Percentiles rank a stretch among this genome's conserved stretches.
phyloP scores from a whole-genome alignment of 176 grass and related monocot species.

The Musa beccarii region DNA sequence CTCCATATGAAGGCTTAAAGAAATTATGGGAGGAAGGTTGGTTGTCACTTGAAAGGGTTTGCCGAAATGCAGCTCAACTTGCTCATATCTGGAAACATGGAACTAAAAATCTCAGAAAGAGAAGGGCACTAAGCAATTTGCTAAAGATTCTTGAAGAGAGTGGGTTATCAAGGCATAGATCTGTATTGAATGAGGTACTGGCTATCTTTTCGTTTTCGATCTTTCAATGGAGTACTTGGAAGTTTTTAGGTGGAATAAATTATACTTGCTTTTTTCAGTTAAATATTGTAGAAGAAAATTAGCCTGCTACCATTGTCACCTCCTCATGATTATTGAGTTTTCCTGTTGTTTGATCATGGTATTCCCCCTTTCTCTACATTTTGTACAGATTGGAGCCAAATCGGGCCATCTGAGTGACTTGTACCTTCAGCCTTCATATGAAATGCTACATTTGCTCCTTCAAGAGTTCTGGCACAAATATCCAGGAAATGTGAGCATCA shows the following conservation, averaged over 20 bases:
- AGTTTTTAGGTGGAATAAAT: neutral
- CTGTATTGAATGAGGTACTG: constrained; percentile 47
- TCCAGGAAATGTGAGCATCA: constrained; percentile 20
- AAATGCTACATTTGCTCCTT: constrained; percentile 61
- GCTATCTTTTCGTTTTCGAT: neutral
- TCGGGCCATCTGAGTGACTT: constrained; percentile 33
- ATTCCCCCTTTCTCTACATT: neutral
- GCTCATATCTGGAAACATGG: constrained; percentile 55
- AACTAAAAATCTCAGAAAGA: constrained; percentile 81
- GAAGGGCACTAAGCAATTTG: constrained; percentile 54
- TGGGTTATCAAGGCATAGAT: constrained; percentile 74
- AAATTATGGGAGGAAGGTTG: constrained; percentile 53
- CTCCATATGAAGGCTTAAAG: constrained; percentile 23
- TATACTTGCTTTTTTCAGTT: neutral
- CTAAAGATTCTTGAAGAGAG: constrained; percentile 79
- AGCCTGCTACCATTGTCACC: neutral
- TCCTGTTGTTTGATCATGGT: neutral
- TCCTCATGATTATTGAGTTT: neutral
- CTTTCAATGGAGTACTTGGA: neutral
- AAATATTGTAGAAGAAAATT: neutral
- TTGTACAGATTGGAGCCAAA: constrained; percentile 39
- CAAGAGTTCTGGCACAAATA: constrained; percentile 27
- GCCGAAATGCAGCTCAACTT: constrained; percentile 52
- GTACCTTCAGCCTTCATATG: constrained; percentile 69
- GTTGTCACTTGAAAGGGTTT: constrained; percentile 61